Conservation (phyloP, 495 filamentous ascomycete species). For the Talaromyces thailandensis region DNA sequence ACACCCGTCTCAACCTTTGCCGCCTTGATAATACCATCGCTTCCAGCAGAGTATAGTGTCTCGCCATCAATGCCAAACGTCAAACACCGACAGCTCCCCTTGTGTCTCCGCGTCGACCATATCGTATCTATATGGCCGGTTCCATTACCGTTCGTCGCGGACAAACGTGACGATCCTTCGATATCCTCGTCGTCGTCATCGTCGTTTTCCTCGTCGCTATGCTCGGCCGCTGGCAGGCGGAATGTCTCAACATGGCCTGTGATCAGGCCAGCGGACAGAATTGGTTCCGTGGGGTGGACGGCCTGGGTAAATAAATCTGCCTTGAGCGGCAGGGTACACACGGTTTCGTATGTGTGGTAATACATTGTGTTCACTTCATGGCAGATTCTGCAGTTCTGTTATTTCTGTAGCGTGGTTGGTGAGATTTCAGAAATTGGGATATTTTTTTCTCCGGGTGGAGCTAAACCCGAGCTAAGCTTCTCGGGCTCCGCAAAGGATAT, state of each 20-base stretch:
- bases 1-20: conserved; percentile 71
- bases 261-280: conserved; percentile 77
- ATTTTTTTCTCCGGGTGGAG: neutral
- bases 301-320: conserved; percentile 86
- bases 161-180: conserved; percentile 34
- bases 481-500: neutral
- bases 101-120: conserved; percentile 84
- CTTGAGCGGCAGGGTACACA: conserved; percentile 80
- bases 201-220: conserved; percentile 36
- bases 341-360: conserved; percentile 63
- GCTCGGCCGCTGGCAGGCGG: conserved; percentile 54
- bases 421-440: neutral
- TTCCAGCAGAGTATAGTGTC: conserved; percentile 78
- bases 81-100: conserved; percentile 79
- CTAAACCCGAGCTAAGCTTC: neutral
- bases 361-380: neutral
- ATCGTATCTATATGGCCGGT: conserved; percentile 68
- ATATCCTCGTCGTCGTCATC: conserved; percentile 37
- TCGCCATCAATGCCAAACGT: conserved; percentile 69
- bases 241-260: conserved; percentile 83
- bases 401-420: neutral
- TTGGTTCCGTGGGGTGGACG: conserved; percentile 70
- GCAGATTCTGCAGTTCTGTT: neutral
- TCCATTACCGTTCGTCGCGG: conserved; percentile 53
- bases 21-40: conserved; percentile 82